phyloP scores from a whole-genome alignment of 768 basidiomycete species.

The Pleurotus platypus region DNA sequence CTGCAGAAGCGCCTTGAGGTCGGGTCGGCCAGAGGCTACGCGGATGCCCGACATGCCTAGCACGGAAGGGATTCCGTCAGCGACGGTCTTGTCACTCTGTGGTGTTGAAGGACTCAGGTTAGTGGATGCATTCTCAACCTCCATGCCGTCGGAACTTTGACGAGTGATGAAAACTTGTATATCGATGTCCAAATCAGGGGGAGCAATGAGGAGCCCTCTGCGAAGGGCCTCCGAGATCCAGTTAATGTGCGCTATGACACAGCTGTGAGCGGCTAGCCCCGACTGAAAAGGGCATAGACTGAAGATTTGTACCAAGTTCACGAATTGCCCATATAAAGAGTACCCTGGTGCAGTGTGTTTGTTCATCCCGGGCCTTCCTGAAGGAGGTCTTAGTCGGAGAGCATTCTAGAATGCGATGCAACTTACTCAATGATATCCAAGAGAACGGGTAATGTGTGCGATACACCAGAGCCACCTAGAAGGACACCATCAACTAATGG shows the following conservation, averaged over 20 bases:
- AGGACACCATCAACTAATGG: neutral
- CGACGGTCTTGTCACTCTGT: constrained; percentile 14
- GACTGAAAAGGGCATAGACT: too few relatives aligned
- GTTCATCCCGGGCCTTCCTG: constrained; percentile 23
- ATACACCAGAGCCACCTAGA: constrained; percentile 40
- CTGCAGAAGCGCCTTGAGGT: constrained; percentile 30
- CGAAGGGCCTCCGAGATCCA: constrained; percentile 43
- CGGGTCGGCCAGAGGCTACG: constrained; percentile 35
- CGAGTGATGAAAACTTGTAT: constrained; percentile 41
- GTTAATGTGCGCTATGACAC: constrained; percentile 27
- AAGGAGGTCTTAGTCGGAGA: neutral
- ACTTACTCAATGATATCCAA: constrained; percentile 38
- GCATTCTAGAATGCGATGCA: neutral
- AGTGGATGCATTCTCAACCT: constrained; percentile 15
- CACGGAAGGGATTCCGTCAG: constrained; percentile 16
- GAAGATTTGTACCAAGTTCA: constrained; percentile 14
- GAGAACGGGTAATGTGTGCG: constrained; percentile 43
- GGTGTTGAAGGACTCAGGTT: constrained; percentile 13
- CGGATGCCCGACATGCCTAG: constrained; percentile 13
- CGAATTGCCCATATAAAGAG: constrained; percentile 45
- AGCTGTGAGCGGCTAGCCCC: neutral
- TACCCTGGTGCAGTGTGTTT: constrained; percentile 25
- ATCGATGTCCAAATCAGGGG: constrained; percentile 27
- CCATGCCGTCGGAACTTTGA: constrained; percentile 15
- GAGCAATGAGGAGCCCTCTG: constrained; percentile 24